phyloP scores from a whole-genome alignment of 176 grass and related monocot species.

The Metroxylon sagu region DNA sequence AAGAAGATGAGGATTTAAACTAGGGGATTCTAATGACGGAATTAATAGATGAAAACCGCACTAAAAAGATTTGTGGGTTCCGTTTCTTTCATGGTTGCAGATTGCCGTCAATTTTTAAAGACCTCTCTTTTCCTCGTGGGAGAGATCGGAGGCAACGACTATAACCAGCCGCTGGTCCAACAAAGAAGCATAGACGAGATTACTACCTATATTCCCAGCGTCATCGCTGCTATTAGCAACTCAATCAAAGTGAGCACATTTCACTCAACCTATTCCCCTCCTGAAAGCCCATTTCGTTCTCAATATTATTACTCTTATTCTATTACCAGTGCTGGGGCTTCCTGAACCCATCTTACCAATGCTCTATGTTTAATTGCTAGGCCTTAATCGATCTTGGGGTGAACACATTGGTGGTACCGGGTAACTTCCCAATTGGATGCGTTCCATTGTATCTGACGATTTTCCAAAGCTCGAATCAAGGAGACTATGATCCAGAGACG shows the following conservation, averaged over 20 bases:
- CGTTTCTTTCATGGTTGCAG: no score
- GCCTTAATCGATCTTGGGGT: neutral
- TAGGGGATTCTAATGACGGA: no score
- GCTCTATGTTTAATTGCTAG: neutral
- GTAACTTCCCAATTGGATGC: neutral
- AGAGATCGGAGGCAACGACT: conserved; percentile 11
- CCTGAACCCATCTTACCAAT: no score
- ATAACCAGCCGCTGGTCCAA: neutral
- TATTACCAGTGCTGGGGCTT: no score
- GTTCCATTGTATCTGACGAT: neutral
- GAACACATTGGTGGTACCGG: neutral
- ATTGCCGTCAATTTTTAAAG: neutral
- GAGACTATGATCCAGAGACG: neutral
- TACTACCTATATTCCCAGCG: neutral
- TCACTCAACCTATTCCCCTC: neutral
- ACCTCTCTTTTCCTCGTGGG: conserved; percentile 3
- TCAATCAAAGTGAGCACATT: neutral
- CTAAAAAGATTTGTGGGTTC: no score
- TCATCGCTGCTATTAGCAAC: neutral
- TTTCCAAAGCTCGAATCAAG: neutral
- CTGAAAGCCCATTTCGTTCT: neutral
- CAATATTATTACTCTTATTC: neutral
- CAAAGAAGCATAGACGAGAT: neutral
- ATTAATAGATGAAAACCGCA: no score
- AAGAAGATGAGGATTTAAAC: no score